phyloP scores from a whole-genome alignment of 2,329 filamentous ascomycete species.

The Sphaerulina populicola region DNA sequence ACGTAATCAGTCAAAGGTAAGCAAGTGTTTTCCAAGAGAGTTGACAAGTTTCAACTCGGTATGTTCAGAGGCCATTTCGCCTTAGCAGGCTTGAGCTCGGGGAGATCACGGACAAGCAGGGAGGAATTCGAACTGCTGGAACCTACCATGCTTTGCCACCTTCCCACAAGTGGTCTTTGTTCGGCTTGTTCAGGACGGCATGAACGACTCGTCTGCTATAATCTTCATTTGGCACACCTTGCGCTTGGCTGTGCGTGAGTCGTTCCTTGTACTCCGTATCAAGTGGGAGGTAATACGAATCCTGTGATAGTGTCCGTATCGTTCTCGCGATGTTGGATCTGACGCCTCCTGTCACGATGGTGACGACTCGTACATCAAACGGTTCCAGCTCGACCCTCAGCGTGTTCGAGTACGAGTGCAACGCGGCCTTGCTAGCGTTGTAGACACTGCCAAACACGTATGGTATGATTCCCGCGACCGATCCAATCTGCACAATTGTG shows the following conservation, averaged over 20 bases:
- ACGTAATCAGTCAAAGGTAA: no score
- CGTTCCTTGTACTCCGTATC: conserved; percentile 45
- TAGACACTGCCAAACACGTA: conserved; percentile 43
- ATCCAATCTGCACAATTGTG: conserved; percentile 41
- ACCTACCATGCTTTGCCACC: conserved; percentile 41
- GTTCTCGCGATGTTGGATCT: conserved; percentile 51
- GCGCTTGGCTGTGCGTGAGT: conserved; percentile 47
- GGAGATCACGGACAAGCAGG: no score
- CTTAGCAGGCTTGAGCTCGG: no score
- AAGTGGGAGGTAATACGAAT: conserved; percentile 47
- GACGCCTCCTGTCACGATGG: conserved; percentile 52
- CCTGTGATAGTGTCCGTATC: conserved; percentile 40
- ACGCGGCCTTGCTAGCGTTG: conserved; percentile 52
- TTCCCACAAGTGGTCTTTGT: conserved; percentile 45
- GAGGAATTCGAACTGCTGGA: no score
- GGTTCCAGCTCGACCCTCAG: conserved; percentile 51
- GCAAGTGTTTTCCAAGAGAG: no score
- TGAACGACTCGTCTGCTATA: conserved; percentile 50
- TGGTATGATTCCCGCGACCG: conserved; percentile 39
- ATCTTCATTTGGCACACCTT: conserved; percentile 44
- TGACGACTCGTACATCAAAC: conserved; percentile 42
- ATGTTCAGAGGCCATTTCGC: no score
- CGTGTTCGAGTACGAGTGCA: conserved; percentile 52
- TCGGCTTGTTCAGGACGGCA: conserved; percentile 39
- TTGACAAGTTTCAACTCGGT: no score